Base-by-base conservation (phyloP, 495 filamentous ascomycete species). In the Lasiosphaeriaceae sp. region DNA sequence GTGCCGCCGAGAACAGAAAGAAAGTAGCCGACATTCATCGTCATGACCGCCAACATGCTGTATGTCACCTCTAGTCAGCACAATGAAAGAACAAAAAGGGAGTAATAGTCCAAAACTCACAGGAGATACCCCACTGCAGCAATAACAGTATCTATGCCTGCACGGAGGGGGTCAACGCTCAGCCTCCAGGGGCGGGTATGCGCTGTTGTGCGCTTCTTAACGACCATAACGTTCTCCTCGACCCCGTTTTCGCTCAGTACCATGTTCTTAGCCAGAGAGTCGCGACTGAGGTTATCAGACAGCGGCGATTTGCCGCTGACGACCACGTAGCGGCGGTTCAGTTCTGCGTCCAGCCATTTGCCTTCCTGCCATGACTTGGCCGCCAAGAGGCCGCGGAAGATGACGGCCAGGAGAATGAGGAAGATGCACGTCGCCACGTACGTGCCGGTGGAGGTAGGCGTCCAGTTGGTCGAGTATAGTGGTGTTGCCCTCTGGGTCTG, bases 21-120 rank as follows among this genome's bases (percentile, higher is more conserved):
- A 73, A 96, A 97, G 66, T 96, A 97, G n/a, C 93, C 93, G 45
- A 97, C 82, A 64, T 97, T 97, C 83, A 93, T 82, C 3, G 91
- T 94, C 93, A 97, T 97, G 63, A 96, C 89, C n/a, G 90, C 92
- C 74, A 97, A 77, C 93, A 97, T 97, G 50, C 93, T 97, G 65
- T 26, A 56, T 43, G 20, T 52, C 21, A 54, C 21, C 20, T 14
- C 16, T 19, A 51, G 49, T 64, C 39, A 66, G 52, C 47, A 31
- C 29, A 22, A 2, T 20, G 24, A 26, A 24, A n/a, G n/a, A 0
- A 11, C 9, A 16, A 35, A 22, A 43, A 12, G 37, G 35, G 48
- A 31, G 23, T 22, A 45, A 52, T 21, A 39, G 35, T 12, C 11
- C 3, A 41, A 21, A 26, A 84, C 91, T 80, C 79, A 96, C 93